Evolutionary conservation across 2,329 filamentous ascomycete species (phyloP).

Genomic region (Ophiosphaerella korrae): DNA sequence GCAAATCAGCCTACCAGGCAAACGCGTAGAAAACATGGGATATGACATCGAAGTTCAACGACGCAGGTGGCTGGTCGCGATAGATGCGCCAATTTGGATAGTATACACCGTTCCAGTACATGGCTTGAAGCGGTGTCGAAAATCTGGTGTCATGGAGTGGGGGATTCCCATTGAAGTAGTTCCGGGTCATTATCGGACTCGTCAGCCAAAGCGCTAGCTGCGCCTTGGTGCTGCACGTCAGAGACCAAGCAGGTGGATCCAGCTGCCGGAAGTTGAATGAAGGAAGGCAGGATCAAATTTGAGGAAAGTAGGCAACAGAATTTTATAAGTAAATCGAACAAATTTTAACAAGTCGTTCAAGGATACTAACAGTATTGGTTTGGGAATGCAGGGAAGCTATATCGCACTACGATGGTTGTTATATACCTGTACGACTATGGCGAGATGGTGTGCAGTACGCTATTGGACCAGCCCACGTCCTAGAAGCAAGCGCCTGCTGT

Average conservation of each 20-base stretch:
- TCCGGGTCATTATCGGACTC: constrained; percentile 39
- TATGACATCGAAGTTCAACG: constrained; percentile 75
- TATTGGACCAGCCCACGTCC: constrained; percentile 1
- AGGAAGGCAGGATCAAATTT: neutral
- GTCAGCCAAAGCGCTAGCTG: constrained; percentile 37
- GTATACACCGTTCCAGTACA: constrained; percentile 74
- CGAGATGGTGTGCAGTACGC: constrained; percentile 4
- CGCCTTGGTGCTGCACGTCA: constrained; percentile 36
- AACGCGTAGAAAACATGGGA: constrained; percentile 85
- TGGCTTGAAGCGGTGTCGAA: constrained; percentile 38
- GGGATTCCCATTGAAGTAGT: constrained; percentile 20
- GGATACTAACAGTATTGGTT: no score
- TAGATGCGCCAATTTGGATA: constrained; percentile 82
- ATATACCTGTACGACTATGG: constrained; percentile 10
- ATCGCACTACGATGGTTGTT: constrained; percentile 11
- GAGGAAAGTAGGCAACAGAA: neutral
- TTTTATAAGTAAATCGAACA: neutral
- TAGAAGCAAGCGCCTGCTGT: constrained; percentile 4
- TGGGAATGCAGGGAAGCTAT: neutral
- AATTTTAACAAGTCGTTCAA: constrained; percentile 4
- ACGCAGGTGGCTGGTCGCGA: constrained; percentile 72
- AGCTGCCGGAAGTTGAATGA: constrained; percentile 7
- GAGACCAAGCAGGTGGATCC: constrained; percentile 19
- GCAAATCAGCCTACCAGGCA: constrained; percentile 58
- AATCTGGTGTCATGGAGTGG: constrained; percentile 32